Percentiles rank a stretch among this genome's conserved stretches.
Evolutionary conservation across 1,284 basidiomycete genomes (phyloP).

Genomic region (Pterulicium gracile): DNA sequence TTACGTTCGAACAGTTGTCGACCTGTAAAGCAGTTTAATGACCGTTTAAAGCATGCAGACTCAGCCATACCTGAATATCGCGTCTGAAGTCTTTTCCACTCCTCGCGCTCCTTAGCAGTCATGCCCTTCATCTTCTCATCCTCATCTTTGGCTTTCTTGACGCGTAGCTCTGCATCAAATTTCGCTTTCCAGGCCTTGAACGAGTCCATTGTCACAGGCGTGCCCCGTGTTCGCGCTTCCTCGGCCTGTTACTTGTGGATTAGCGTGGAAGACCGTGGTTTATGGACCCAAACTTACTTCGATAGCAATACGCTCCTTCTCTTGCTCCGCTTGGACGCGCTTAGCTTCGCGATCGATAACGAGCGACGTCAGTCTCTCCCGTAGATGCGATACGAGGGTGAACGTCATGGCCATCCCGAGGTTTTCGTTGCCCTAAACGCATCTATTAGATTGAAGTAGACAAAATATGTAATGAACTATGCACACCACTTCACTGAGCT

Average conservation of each 20-base stretch:
- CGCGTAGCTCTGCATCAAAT: conserved; percentile 63
- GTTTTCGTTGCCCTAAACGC: conserved; percentile 74
- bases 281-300: conserved; percentile 39
- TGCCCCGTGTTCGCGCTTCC: conserved; percentile 82
- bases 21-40: conserved; percentile 34
- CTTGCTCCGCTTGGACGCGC: conserved; percentile 51
- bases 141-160: conserved; percentile 58
- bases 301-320: conserved; percentile 62
- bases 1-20: conserved; percentile 84
- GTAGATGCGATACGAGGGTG: conserved; percentile 80
- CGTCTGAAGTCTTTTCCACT: conserved; percentile 56
- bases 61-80: conserved; percentile 57
- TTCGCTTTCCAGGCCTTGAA: conserved; percentile 76
- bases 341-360: conserved; percentile 50
- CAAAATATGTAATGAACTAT: background rate
- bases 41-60: conserved; percentile 4
- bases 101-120: conserved; percentile 82
- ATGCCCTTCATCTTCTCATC: conserved; percentile 74
- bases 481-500: conserved; percentile 58
- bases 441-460: conserved; percentile 4
- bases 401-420: conserved; percentile 98
- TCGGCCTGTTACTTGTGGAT: conserved; percentile 49
- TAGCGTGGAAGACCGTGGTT: background rate
- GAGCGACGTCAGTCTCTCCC: conserved; percentile 66
- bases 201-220: conserved; percentile 74